Conservation (phyloP, 2,329 filamentous ascomycete species). For the Aspergillus viridinutans region DNA sequence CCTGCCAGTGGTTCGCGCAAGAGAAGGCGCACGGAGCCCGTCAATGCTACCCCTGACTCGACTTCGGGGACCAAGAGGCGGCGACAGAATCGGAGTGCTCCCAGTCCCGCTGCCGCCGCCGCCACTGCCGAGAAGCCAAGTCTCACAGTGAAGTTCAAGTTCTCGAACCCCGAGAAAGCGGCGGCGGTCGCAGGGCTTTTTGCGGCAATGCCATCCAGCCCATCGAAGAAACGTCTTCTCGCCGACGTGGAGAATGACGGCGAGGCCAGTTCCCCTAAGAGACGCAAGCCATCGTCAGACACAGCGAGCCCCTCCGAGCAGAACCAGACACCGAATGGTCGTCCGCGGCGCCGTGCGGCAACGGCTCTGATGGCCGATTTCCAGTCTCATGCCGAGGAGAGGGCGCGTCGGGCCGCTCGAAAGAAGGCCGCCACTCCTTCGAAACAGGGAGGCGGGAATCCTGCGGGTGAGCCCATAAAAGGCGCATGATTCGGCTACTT, state of each 20-base stretch:
- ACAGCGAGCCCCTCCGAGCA: conserved; percentile 1
- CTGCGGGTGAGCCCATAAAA: not conserved
- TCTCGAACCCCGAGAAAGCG: conserved; percentile 3
- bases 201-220: not conserved
- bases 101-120: not conserved
- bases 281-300: not conserved
- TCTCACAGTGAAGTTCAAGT: conserved; percentile 11
- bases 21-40: conserved; percentile 9
- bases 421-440: conserved; percentile 5
- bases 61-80: not conserved
- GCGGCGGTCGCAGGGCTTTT: not conserved
- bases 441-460: not conserved
- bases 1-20: conserved; percentile 1
- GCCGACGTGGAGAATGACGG: conserved; percentile 6
- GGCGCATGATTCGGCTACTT: not conserved
- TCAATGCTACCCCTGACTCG: not conserved
- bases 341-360: conserved; percentile 21
- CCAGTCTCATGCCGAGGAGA: conserved; percentile 15
- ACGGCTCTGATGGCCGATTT: conserved; percentile 18
- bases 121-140: conserved; percentile 6
- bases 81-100: not conserved
- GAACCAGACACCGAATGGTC: conserved; percentile 12
- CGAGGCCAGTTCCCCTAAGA: not conserved
- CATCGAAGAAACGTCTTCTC: conserved; percentile 14
- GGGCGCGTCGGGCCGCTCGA: conserved; percentile 15